Percentiles rank a stretch among this genome's conserved stretches.
These are phyloP conservation scores for Lactifluus hygrophoroides DNA, from an alignment of 768 basidiomycete genomes.

Conservation along the genomic window DNA sequence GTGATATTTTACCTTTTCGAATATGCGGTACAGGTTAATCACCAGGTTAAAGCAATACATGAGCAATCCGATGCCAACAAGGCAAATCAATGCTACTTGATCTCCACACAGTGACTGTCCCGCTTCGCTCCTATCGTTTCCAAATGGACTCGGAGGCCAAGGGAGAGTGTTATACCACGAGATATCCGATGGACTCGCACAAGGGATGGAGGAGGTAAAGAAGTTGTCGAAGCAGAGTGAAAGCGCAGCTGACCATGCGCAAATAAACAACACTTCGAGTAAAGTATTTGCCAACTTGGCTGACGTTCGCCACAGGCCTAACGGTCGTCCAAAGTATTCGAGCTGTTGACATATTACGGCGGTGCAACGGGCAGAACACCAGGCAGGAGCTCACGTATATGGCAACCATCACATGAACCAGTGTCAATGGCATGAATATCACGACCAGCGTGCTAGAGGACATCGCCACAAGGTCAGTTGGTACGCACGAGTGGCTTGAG, in stretches of 20 bases:
- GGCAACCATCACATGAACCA: slow-evolving; percentile 77
- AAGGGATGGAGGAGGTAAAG: slow-evolving; percentile 79
- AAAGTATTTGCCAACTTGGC: slow-evolving; percentile 81
- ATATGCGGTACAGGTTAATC: slow-evolving; percentile 78
- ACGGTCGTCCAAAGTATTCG: slow-evolving; percentile 86
- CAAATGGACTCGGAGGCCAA: slow-evolving; percentile 36
- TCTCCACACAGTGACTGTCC: slow-evolving; percentile 61
- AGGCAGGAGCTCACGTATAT: slow-evolving; percentile 61
- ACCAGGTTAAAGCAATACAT: slow-evolving; percentile 80
- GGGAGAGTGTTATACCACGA: slow-evolving; percentile 70
- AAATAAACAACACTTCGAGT: slow-evolving; percentile 83
- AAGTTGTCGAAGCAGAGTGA: slow-evolving; percentile 88
- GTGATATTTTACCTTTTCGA: slow-evolving; percentile 82
- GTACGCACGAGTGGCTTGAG: slow-evolving; percentile 37
- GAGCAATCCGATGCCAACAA: slow-evolving; percentile 69
- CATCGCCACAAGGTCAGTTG: neutral
- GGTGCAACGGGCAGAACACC: slow-evolving; percentile 16
- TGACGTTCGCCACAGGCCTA: slow-evolving; percentile 89
- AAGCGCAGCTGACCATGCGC: slow-evolving; percentile 86
- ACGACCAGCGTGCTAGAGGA: slow-evolving; percentile 64
- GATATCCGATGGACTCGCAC: slow-evolving; percentile 47
- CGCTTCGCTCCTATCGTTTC: slow-evolving; percentile 34
- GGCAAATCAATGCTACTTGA: slow-evolving; percentile 68
- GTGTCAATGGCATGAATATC: slow-evolving; percentile 75
- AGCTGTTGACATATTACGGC: slow-evolving; percentile 39